These are phyloP conservation scores for Eucalyptus pauciflora DNA, from an alignment of 345 rosid species.

Conservation along the genomic window DNA sequence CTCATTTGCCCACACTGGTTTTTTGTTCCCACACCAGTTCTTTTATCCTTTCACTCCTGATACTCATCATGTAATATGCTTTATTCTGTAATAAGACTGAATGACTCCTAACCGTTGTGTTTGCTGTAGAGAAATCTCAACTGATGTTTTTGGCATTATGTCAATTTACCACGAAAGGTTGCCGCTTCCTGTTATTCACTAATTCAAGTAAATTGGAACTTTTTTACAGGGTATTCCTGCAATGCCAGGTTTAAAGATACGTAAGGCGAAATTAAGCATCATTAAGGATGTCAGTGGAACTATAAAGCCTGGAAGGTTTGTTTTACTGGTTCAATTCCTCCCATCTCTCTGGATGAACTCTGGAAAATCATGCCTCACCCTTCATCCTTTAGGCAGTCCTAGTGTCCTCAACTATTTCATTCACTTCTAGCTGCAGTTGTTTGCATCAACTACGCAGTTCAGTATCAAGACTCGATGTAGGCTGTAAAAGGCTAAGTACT, in stretches of 20 bases:
- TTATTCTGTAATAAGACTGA: not conserved
- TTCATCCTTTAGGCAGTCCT: not conserved
- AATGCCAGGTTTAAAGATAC: conserved; percentile 18
- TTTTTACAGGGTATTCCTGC: conserved; percentile 24
- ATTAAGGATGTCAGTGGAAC: conserved; percentile 39
- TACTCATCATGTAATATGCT: not conserved
- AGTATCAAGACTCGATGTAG: not conserved
- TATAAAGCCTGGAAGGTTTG: conserved; percentile 60
- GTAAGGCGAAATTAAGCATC: conserved; percentile 39
- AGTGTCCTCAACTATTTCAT: not conserved
- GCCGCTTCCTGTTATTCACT: not conserved
- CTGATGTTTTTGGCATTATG: not conserved
- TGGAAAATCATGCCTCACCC: not conserved
- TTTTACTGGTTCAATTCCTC: not conserved
- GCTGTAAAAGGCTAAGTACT: not conserved
- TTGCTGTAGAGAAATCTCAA: not conserved
- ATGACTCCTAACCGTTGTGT: not conserved
- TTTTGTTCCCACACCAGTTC: not conserved
- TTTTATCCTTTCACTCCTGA: not conserved
- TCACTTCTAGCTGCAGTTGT: not conserved
- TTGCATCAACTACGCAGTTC: not conserved
- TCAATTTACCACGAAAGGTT: not conserved
- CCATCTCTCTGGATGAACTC: not conserved
- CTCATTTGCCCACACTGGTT: not conserved
- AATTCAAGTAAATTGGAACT: not conserved